Conservation (phyloP, 2,329 filamentous ascomycete species). For the Corniculantispora saksenae region DNA sequence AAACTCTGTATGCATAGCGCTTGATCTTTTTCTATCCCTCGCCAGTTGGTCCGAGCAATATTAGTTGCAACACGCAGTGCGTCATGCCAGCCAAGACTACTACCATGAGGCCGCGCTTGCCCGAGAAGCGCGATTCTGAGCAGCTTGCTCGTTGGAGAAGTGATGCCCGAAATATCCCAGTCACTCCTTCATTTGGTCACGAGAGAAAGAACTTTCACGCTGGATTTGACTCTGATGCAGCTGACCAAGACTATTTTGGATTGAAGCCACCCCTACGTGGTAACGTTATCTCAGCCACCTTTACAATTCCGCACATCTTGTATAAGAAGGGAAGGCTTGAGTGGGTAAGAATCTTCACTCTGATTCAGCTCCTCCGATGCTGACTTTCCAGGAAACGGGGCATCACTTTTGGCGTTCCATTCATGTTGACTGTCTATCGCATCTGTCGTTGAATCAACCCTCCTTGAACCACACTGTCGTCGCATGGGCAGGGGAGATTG, state of each 20-base stretch:
- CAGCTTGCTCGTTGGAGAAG: not conserved
- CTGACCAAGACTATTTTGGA: slow-evolving; percentile 5
- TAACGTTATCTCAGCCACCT: slow-evolving; percentile 66
- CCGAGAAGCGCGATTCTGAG: not conserved
- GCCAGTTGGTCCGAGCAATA: not conserved
- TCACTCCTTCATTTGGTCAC: slow-evolving; percentile 11
- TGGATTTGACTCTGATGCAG: not conserved
- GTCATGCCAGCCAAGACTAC: not conserved
- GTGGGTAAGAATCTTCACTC: slow-evolving; percentile 52
- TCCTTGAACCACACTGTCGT: slow-evolving; percentile 91
- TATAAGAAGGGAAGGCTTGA: slow-evolving; percentile 58
- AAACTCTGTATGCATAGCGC: not conserved
- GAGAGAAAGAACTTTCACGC: not conserved
- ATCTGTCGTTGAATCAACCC: slow-evolving; percentile 79
- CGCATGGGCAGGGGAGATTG: slow-evolving; percentile 92
- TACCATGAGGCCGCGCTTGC: not conserved
- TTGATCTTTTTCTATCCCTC: not conserved
- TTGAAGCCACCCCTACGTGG: slow-evolving; percentile 45
- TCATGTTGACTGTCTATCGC: slow-evolving; percentile 85
- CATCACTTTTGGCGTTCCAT: slow-evolving; percentile 65
- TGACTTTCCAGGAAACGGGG: not conserved
- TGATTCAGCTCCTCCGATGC: not conserved
- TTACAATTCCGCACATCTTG: slow-evolving; percentile 61
- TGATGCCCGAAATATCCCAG: slow-evolving; percentile 2
- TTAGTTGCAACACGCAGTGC: not conserved